Conservation (phyloP, 208 protist species). For the Strigomonas oncopelti region DNA sequence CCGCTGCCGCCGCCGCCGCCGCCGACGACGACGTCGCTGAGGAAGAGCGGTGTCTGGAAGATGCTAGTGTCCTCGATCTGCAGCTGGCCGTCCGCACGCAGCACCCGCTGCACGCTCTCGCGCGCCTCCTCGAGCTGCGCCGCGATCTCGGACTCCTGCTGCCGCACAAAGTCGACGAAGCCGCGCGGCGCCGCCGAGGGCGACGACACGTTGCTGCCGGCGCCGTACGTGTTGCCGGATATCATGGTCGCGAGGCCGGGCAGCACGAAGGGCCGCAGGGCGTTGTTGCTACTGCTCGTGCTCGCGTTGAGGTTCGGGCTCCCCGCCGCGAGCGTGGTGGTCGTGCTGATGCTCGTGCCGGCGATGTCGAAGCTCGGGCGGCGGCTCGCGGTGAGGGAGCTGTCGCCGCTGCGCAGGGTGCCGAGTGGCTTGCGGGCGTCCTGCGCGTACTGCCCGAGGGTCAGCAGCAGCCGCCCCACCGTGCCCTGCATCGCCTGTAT, state of each 20-base stretch:
- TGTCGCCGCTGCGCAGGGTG: constrained; percentile 4
- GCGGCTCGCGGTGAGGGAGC: background rate
- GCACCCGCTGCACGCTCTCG: constrained; percentile 12
- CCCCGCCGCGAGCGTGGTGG: background rate
- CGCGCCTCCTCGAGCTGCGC: constrained; percentile 25
- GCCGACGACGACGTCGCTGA: background rate
- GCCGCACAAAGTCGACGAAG: constrained; percentile 23
- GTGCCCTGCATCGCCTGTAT: constrained; percentile 32
- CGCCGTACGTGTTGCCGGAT: background rate
- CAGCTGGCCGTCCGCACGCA: constrained; percentile 11
- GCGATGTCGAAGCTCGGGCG: constrained; percentile 1
- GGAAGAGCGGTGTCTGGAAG: constrained; percentile 24
- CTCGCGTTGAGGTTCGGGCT: background rate
- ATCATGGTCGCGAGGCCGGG: background rate
- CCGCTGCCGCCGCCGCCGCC: too few relatives aligned
- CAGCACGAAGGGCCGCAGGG: background rate
- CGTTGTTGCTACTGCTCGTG: background rate
- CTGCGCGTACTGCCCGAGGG: constrained; percentile 29
- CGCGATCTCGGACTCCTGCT: constrained; percentile 26
- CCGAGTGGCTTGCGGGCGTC: constrained; percentile 34
- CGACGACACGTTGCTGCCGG: background rate
- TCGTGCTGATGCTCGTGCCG: constrained; percentile 2
- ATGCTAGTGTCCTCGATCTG: constrained; percentile 17
- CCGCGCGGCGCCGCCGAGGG: background rate
- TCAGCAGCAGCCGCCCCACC: constrained; percentile 37